Conservation (phyloP, 495 filamentous ascomycete species). For the Talaromyces trachyspermus region DNA sequence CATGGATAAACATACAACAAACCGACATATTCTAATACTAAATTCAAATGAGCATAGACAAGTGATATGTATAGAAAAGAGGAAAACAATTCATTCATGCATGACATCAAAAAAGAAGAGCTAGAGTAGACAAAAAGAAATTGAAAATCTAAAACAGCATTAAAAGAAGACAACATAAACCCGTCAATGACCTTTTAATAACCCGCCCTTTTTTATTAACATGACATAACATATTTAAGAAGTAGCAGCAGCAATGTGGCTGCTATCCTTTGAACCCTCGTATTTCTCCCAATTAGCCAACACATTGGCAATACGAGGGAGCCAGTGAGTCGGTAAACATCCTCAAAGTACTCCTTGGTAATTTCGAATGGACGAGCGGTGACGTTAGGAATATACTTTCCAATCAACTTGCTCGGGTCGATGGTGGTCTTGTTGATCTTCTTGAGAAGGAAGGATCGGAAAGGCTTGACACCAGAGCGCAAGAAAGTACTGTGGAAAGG, state of each 20-base stretch:
- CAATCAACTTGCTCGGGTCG: slow-evolving; percentile 89
- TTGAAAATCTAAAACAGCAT: background rate
- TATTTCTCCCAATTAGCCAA: slow-evolving; percentile 78
- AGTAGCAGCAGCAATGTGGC: background rate
- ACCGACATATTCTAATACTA: background rate
- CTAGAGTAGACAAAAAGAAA: background rate
- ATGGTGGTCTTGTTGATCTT: slow-evolving; percentile 99
- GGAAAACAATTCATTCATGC: background rate
- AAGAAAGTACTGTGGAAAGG: slow-evolving; percentile 99
- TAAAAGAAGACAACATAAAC: slow-evolving; percentile 12
- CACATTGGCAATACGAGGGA: slow-evolving; percentile 86
- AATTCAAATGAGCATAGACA: background rate
- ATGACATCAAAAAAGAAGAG: background rate
- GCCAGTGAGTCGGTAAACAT: slow-evolving; percentile 89
- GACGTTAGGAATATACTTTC: slow-evolving; percentile 99
- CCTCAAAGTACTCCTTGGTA: slow-evolving; percentile 98
- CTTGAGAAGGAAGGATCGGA: slow-evolving; percentile 94
- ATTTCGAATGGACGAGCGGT: slow-evolving; percentile 92
- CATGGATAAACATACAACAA: background rate
- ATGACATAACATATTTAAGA: slow-evolving; percentile 2
- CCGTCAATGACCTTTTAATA: slow-evolving; percentile 9
- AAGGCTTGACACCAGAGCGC: slow-evolving; percentile 95
- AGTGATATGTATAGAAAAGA: slow-evolving; percentile 2
- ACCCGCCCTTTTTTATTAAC: slow-evolving; percentile 19
- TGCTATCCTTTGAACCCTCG: slow-evolving; percentile 38